A percentile compares a stretch with the other conserved stretches of the same genome.
phyloP scores from a whole-genome alignment of 495 filamentous ascomycete genomes.

The Xylaria nigripes region DNA sequence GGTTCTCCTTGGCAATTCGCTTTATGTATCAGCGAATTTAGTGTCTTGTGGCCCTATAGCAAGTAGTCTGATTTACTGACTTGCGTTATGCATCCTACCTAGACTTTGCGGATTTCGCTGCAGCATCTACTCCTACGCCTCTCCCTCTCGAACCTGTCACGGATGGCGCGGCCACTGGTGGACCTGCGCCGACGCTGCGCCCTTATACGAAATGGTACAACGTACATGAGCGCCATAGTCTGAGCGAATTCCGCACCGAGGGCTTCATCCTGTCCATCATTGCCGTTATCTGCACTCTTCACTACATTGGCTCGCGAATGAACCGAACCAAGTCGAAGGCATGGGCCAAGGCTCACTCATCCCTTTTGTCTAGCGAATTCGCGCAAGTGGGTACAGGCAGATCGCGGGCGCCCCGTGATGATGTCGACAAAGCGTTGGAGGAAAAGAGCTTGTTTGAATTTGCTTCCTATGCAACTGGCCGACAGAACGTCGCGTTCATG shows the following conservation, averaged over 20 bases:
- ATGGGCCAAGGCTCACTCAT: constrained; percentile 70
- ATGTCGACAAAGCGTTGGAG: constrained; percentile 58
- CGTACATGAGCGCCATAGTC: constrained; percentile 77
- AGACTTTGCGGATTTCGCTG: constrained; percentile 78
- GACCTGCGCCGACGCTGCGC: constrained; percentile 40
- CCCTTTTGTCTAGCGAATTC: constrained; percentile 70
- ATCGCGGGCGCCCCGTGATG: constrained; percentile 30
- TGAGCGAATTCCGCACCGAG: constrained; percentile 79
- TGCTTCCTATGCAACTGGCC: constrained; percentile 81
- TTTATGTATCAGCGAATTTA: neutral
- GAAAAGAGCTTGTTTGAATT: constrained; percentile 81
- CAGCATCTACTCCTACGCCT: constrained; percentile 56
- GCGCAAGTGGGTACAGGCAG: constrained; percentile 74
- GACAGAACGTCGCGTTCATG: constrained; percentile 86
- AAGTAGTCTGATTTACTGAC: too few relatives aligned
- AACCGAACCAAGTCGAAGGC: constrained; percentile 72
- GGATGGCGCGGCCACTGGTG: constrained; percentile 26
- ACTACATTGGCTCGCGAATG: constrained; percentile 71
- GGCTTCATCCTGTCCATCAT: constrained; percentile 71
- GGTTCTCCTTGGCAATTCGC: neutral
- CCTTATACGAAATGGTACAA: constrained; percentile 95
- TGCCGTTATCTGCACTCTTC: constrained; percentile 62
- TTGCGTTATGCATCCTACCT: neutral
- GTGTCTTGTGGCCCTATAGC: neutral
- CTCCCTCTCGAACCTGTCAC: constrained; percentile 25